Evolutionary conservation across 345 rosid genomes (phyloP), one percentile per base, ranked within the genome.

Genomic region (Toxicodendron radicans): DNA sequence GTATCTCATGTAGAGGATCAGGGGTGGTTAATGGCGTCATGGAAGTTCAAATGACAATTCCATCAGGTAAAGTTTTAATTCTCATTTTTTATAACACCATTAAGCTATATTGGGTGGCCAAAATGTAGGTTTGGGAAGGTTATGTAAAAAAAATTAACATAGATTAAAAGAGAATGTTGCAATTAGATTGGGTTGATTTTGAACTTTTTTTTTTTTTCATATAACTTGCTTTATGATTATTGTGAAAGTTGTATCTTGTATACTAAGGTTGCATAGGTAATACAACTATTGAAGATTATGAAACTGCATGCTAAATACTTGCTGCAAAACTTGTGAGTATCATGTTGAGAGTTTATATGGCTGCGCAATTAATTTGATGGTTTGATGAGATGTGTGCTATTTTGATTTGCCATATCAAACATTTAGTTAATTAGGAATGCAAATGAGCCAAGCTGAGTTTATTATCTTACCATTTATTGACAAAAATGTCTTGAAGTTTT

Each of bases 21-120:
- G 97, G 97, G 71, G 83, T 87, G 66, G 87, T 87, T 82, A 90
- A 88, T 79, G 97, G 95, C 73, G 80, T 83, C 72, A 95, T 85
- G 73, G 87, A 91, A 56, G 89, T 90, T 71, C 76, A 84, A 82
- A 90, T 90, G 65, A 84, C 84, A 43, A 86, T 92, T 73, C 99
- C 95, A 65, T 90, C 88, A 73, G 97, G 99, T 89, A 85, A 27
- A 80, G 84, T 75, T 67, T 71, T 68, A 75, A 73, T 72, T 53
- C 43, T 70, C 56, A 33, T 73, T 64, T 70, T 58, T 56, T 60
- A 70, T 74, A 59, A 64, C 79, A 18, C 49, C 49, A 13, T 57
- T 58, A 20, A 32, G 58, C 62, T 63, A 45, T 46, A 30, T 17
- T 24, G 14, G 41, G 67, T 41, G 16, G 27, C 49, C 5, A 23